Conservation (phyloP, 805 yeast genomes). For the Lipomyces starkeyi region DNA sequence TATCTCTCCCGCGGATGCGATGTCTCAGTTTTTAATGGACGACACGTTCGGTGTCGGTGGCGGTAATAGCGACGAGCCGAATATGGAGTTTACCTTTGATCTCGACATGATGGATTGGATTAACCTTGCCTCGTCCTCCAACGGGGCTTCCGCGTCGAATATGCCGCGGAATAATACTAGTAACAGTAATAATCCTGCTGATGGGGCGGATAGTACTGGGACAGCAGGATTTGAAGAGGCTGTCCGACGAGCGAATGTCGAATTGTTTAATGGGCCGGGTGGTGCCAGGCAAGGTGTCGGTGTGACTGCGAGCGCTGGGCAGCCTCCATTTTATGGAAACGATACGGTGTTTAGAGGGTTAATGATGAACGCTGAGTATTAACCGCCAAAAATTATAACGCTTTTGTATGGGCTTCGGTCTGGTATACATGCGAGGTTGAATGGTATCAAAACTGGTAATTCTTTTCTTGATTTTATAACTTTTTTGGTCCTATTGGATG, state of each 20-base stretch:
- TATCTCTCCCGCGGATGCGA: constrained; percentile 37
- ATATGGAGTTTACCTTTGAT: constrained; percentile 34
- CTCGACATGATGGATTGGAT: constrained; percentile 39
- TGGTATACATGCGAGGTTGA: not conserved
- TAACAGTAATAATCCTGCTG: constrained; percentile 13
- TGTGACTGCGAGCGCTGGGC: constrained; percentile 6
- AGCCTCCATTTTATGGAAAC: constrained; percentile 16
- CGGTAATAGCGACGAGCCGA: constrained; percentile 22
- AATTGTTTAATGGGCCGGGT: constrained; percentile 36
- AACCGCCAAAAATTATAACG: not conserved
- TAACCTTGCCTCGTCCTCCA: constrained; percentile 30
- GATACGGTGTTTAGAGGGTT: constrained; percentile 37
- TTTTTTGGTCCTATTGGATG: too few relatives aligned
- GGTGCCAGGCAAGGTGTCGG: constrained; percentile 32
- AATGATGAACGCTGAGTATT: constrained; percentile 38
- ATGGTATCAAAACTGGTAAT: not conserved
- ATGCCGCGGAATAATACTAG: constrained; percentile 3
- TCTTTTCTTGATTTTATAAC: not conserved
- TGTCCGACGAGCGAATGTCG: constrained; percentile 32
- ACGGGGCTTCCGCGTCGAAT: constrained; percentile 2
- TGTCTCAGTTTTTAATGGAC: constrained; percentile 38
- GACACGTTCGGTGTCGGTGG: constrained; percentile 34
- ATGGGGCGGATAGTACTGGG: constrained; percentile 1
- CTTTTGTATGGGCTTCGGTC: not conserved
- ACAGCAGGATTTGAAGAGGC: constrained; percentile 27